phyloP scores from a whole-genome alignment of 2,329 filamentous ascomycete species.

The Aspergillus fischeri region DNA sequence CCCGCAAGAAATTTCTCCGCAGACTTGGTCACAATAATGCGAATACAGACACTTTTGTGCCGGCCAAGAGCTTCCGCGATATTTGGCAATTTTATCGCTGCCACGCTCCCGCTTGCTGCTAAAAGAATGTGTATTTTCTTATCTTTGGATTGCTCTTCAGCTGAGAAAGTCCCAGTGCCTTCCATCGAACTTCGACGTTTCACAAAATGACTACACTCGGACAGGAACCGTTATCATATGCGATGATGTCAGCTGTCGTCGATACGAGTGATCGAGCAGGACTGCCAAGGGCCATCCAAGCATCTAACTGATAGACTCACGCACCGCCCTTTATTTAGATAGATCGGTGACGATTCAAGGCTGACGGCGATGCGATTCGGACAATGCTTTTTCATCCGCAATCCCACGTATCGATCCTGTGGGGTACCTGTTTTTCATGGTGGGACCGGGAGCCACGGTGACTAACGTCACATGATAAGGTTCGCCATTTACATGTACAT shows the following conservation, averaged over 20 bases:
- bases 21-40: slow-evolving; percentile 73
- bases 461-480: not conserved
- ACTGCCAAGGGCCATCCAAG: not conserved
- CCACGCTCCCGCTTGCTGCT: slow-evolving; percentile 70
- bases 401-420: not conserved
- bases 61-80: slow-evolving; percentile 53
- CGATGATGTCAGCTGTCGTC: not conserved
- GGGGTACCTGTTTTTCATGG: not conserved
- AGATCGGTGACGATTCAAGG: not conserved
- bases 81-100: slow-evolving; percentile 75
- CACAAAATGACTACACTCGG: not conserved
- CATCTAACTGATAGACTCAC: not conserved
- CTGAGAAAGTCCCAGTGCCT: slow-evolving; percentile 4
- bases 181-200: not conserved
- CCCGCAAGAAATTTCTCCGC: slow-evolving; percentile 72
- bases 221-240: not conserved
- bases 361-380: not conserved
- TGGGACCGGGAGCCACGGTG: not conserved
- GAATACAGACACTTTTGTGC: slow-evolving; percentile 62
- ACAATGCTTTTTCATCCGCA: not conserved
- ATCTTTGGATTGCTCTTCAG: slow-evolving; percentile 18
- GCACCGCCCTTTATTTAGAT: not conserved
- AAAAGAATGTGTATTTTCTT: slow-evolving; percentile 45
- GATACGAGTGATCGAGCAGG: not conserved
- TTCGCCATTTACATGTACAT: too few species aligned